Base-by-base conservation (phyloP, 2,329 filamentous ascomycete species). In the Botryotinia calthae region DNA sequence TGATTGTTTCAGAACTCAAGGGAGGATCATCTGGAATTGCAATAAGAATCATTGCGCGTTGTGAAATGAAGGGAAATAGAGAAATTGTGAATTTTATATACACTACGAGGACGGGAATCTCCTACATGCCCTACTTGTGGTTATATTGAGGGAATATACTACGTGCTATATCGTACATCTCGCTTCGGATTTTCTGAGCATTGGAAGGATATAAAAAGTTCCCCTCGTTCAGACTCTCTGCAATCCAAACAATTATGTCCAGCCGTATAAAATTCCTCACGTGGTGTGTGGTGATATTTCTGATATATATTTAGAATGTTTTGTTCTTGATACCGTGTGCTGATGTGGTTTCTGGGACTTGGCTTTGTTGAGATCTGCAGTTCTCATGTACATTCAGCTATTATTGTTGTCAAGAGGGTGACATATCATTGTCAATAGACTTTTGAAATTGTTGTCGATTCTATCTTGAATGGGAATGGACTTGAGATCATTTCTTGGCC, bases 251-350 rank as follows among this genome's bases (percentile, higher is more conserved):
- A n/a, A n/a, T n/a, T n/a, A n/a, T n/a, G n/a, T n/a, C n/a, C n/a
- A n/a, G n/a, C n/a, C n/a, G n/a, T n/a, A n/a, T n/a, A n/a, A n/a
- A n/a, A n/a, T n/a, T n/a, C n/a, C n/a, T n/a, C n/a, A n/a, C n/a
- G n/a, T n/a, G n/a, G n/a, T n/a, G 12, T 44, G 42, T 14, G 12
- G 42, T 51, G 10, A 51, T 51, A 0, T 1, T 7, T 54, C 48
- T n/a, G 48, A n/a, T 0, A 12, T n/a, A 10, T 6, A 5, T 51
- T 51, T 51, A 10, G 18, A n/a, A 54, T 54, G 2, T n/a, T 54
- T 16, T n/a, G 0, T n/a, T 14, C 22, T n/a, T 51, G 3, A 51
- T 16, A 7, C 25, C n/a, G 1, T 8, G n/a, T 1, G 5, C 25
- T 54, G 48, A 8, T 54, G 0, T 54, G 12, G 48, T 54, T 6